Conservation (phyloP, 1,284 basidiomycete species). For the Mrakiaceae sp. region DNA sequence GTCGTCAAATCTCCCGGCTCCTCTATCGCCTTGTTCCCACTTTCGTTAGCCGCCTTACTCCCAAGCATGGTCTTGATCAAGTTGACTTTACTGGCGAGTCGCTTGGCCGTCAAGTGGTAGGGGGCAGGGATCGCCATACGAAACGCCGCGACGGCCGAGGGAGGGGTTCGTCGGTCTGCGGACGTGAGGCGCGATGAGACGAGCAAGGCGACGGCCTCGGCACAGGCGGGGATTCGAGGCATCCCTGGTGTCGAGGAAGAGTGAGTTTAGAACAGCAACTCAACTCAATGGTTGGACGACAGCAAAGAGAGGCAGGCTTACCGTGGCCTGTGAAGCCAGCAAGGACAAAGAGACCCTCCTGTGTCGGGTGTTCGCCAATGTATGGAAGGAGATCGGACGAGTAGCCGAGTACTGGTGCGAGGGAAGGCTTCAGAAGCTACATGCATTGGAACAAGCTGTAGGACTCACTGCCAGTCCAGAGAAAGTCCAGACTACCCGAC, state of each 20-base stretch:
- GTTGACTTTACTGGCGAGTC: constrained; percentile 21
- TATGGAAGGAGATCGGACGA: constrained; percentile 24
- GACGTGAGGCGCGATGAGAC: constrained; percentile 5
- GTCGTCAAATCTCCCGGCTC: background rate
- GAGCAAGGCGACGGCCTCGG: constrained; percentile 19
- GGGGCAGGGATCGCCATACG: constrained; percentile 20
- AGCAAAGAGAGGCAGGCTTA: constrained; percentile 8
- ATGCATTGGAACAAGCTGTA: background rate
- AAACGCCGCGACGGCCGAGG: constrained; percentile 16
- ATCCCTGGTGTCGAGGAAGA: constrained; percentile 19
- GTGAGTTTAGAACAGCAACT: background rate
- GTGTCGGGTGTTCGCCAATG: constrained; percentile 21
- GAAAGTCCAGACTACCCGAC: constrained; percentile 22
- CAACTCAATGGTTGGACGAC: background rate
- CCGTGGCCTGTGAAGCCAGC: constrained; percentile 28
- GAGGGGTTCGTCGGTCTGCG: constrained; percentile 11
- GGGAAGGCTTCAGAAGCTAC: too few relatives aligned
- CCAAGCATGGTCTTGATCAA: constrained; percentile 22
- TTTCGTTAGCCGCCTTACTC: background rate
- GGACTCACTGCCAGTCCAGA: constrained; percentile 24
- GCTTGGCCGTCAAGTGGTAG: constrained; percentile 21
- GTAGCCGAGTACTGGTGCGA: constrained; percentile 23
- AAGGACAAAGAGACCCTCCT: constrained; percentile 22
- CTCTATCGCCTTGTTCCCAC: background rate
- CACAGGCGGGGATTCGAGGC: constrained; percentile 25